Base-by-base conservation (phyloP, 306 rosid genomes). In the Medicago lupulina region DNA sequence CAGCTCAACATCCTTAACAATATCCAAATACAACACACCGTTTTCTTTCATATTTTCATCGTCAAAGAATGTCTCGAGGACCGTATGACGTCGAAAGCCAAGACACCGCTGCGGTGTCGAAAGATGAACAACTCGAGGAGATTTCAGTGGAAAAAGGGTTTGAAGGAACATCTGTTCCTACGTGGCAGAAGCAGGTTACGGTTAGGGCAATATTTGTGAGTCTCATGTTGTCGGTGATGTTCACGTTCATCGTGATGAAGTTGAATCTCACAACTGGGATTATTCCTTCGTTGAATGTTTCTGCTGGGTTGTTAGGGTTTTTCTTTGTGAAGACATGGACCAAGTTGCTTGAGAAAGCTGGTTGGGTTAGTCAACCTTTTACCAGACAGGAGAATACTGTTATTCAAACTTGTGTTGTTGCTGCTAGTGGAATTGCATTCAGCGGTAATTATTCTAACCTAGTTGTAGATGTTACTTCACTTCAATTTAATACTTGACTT, bases 321-420 rank as follows among this genome's bases (percentile, higher is more conserved):
- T 83, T 86, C 51, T 83, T 86, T 39, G 59, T 86, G 4, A 86
- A 83, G 77, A 74, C 18, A 0, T 86, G 89, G 89, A 83, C 89
- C 0, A 74, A 60, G 16, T 0, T 83, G 15, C 71, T 83, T 0
- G 1, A 41, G 3, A 83, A 83, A 71, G 6, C 79, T 0, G 87
- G 87, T 0, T 12, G 59, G 67, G 57, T 83, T 1, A 70, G 0
- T 12, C 83, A 69, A 7, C 87, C 89, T 0, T 83, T 83, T 49
- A 83, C 89, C 0, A 53, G 87, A 9, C 89, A 86, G 6, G 89
- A 86, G 83, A 86, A 86, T 11, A 83, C 89, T 2, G 86, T 86
- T 3, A 83, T 86, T 23, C 89, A 86, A 14, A 86, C 89, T 9
- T 83, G 85, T 58, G 87, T 86, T 46, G 87, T 86, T 4, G 83